Percentiles rank a stretch among this genome's conserved stretches.
phyloP scores from a whole-genome alignment of 2,329 filamentous ascomycete species.

The Xylariales sp. region DNA sequence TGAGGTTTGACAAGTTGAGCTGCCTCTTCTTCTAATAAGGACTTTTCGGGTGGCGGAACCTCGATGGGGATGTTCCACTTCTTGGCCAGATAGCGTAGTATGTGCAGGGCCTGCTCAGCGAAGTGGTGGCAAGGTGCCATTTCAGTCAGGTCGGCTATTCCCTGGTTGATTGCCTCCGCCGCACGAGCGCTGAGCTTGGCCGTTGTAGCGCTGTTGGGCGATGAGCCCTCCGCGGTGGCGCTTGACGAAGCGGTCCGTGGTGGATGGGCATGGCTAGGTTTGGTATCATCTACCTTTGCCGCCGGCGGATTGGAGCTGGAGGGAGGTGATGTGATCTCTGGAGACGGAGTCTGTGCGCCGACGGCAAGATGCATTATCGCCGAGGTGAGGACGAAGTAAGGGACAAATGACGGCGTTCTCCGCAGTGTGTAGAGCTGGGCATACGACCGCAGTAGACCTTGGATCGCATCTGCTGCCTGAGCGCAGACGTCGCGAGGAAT shows the following conservation, averaged over 20 bases:
- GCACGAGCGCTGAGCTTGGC: constrained; percentile 35
- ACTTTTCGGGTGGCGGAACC: constrained; percentile 26
- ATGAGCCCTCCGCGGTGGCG: constrained; percentile 8
- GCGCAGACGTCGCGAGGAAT: constrained; percentile 62
- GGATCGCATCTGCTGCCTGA: constrained; percentile 56
- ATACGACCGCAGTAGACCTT: constrained; percentile 51
- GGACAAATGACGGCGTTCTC: constrained; percentile 57
- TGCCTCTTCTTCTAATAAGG: constrained; percentile 29
- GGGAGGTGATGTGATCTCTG: constrained; percentile 16
- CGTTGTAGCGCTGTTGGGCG: constrained; percentile 16
- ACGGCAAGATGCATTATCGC: constrained; percentile 58
- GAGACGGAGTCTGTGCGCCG: constrained; percentile 31
- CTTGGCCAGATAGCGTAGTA: constrained; percentile 51
- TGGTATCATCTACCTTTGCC: constrained; percentile 10
- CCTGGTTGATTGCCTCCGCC: constrained; percentile 43
- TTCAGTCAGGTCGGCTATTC: constrained; percentile 53
- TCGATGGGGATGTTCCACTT: constrained; percentile 56
- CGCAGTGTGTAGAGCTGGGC: constrained; percentile 54
- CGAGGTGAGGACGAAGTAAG: constrained; percentile 57
- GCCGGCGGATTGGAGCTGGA: constrained; percentile 18
- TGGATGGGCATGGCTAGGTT: constrained; percentile 4
- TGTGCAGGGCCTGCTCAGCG: constrained; percentile 56
- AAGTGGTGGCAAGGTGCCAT: constrained; percentile 60
- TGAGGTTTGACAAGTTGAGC: constrained; percentile 40
- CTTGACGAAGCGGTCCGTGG: constrained; percentile 6